Base-by-base conservation (phyloP, 208 protist genomes). In the Wallacemonas rigidus region DNA sequence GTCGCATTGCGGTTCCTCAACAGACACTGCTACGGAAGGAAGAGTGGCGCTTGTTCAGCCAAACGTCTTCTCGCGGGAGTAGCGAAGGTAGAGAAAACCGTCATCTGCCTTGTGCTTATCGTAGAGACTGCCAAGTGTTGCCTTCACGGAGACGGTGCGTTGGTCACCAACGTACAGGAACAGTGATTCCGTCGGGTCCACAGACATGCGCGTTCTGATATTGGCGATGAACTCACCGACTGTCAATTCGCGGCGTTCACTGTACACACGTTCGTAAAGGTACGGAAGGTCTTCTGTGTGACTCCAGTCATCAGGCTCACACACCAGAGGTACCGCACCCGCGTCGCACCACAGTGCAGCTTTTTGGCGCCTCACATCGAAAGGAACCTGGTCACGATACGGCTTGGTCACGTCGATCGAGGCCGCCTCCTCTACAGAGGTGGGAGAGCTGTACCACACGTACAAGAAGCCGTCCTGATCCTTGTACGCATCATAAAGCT, bases 101-200 rank as follows among this genome's bases (percentile, higher is more conserved):
- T 97, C 93, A 41, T 79, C 67, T 63, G 92, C 87, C 61, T 89
- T 83, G 61, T 91, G 83, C 65, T 92, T 70, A 15, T 88, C 76
- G 69, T 97, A 97, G 2, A 97, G 48, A 47, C 71, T 71, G 15
- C 72, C 70, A 77, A 95, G 74, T 15, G 90, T 72, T 6, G 79
- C 60, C 35, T 83, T 83, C 40, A 78, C 95, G 17, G 93, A 51
- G 12, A 51, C 47, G 8, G 47, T 51, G 6, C 47, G 47, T 12
- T 51, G 47, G 47, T 51, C 12, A 6, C 12, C 47, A 6, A 51
- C 47, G 12, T 12, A 15, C 47, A 51, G 47, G 12, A 51, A 51
- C 8, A 51, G 47, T 15, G 47, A 6, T 51, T 51, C 47, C 8
- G 47, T 51, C 8, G 47, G 47, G 47, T 51, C 47, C 47, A 51